Evolutionary conservation across 208 protist species (phyloP), one percentile per base, ranked within the genome.

Genomic region (Strigomonas galati): DNA sequence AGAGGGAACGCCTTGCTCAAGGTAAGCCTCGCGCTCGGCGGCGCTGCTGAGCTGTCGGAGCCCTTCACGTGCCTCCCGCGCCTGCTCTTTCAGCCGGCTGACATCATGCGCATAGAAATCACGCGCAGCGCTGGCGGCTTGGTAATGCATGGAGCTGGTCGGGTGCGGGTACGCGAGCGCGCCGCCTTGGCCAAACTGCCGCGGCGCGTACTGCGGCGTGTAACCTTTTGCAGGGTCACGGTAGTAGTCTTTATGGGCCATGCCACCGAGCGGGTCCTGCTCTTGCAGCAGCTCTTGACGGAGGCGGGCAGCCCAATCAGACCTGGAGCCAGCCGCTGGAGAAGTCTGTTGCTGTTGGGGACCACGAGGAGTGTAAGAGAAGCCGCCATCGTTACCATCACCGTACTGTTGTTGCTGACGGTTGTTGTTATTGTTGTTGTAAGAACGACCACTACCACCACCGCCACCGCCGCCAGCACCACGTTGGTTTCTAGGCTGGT

Each of bases 201-300:
- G 79, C 12, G 90, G 90, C 5, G 90, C 90, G 71, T 93, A 96
- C 67, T 89, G 81, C 27, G 90, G 87, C 12, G 60, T 69, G 74
- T 90, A 93, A 12, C 90, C 90, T 48, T 65, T 68, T 4, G 78
- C 71, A 0, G 87, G 81, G 64, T 95, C 90, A 5, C 90, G 87
- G 62, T 91, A 96, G 79, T 91, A 93, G 65, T 96, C 90, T 72
- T 87, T 89, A 74, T 92, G 87, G 9, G 76, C 79, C 28, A 88
- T 62, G 17, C 90, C 90, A n/a, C 83, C 83, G 2, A 96, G 67
- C 0, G 90, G 85, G 55, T 96, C 90, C 0, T 23, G 57, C 32
- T 91, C 83, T 35, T 71, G 46, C 52, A 91, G 81, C 37, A 93
- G 76, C 72, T 96, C 87, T n/a, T 69, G 69, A 62, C 91, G 85